Evolutionary conservation across 2,329 filamentous ascomycete species (phyloP).

Genomic region (Penicillium carneum): DNA sequence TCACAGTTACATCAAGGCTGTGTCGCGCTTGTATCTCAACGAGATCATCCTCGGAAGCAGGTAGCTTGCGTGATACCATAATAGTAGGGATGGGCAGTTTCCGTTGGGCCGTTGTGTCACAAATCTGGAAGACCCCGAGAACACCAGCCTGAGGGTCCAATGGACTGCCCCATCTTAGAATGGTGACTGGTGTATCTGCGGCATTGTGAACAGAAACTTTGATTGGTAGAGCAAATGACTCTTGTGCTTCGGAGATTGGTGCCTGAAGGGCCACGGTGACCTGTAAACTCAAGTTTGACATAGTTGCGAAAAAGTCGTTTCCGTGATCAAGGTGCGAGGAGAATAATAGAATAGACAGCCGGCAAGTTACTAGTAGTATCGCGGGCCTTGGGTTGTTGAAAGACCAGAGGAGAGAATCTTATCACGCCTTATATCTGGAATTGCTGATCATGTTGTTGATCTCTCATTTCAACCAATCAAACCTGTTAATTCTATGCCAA

Average conservation of each 20-base stretch:
- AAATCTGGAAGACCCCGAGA: slow-evolving; percentile 43
- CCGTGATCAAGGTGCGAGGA: background rate
- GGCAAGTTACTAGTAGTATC: background rate
- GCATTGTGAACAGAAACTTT: slow-evolving; percentile 41
- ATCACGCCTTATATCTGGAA: slow-evolving; percentile 8
- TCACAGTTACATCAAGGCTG: slow-evolving; percentile 34
- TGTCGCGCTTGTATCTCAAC: slow-evolving; percentile 41
- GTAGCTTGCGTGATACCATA: slow-evolving; percentile 45
- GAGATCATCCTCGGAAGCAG: slow-evolving; percentile 40
- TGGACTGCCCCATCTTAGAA: slow-evolving; percentile 50
- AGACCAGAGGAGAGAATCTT: background rate
- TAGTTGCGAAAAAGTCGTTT: background rate
- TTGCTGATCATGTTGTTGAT: background rate
- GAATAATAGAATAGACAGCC: too few relatives aligned
- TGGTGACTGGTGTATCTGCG: slow-evolving; percentile 38
- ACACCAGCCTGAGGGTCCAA: slow-evolving; percentile 44
- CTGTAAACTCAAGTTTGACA: slow-evolving; percentile 29
- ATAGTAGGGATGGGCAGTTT: slow-evolving; percentile 41
- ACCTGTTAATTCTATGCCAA: background rate
- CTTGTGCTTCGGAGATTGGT: slow-evolving; percentile 24
- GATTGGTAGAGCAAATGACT: slow-evolving; percentile 35
- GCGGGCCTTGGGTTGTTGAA: background rate
- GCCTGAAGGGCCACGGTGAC: slow-evolving; percentile 29
- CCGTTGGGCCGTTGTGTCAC: slow-evolving; percentile 33
- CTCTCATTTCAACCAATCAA: slow-evolving; percentile 14